Evolutionary conservation across 164 flowering plant species (phyloP).

Genomic region (Paratinospora sagittata): DNA sequence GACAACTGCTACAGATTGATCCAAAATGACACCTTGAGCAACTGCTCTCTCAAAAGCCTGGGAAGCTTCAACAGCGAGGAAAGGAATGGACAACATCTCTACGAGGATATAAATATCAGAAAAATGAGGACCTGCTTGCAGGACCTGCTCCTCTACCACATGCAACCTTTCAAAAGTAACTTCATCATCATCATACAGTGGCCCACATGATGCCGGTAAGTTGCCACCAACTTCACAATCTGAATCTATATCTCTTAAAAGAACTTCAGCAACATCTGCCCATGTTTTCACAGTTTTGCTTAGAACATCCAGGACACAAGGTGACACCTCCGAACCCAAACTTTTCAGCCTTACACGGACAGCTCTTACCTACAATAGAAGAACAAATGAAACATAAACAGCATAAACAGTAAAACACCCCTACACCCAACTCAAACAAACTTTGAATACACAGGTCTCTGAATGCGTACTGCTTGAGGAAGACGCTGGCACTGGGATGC

Average conservation of each 20-base stretch:
- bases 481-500: conserved; percentile 88
- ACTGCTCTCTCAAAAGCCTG: conserved; percentile 91
- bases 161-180: conserved; percentile 35
- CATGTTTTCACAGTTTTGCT: conserved; percentile 69
- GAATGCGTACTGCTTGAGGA: conserved; percentile 74
- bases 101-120: conserved; percentile 74
- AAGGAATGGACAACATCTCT: conserved; percentile 86
- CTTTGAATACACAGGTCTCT: not conserved
- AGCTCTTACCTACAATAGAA: conserved; percentile 61
- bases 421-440: not conserved
- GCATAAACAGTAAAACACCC: not conserved
- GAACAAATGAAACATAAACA: conserved; percentile 10
- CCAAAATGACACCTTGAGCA: conserved; percentile 58
- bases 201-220: conserved; percentile 32
- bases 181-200: conserved; percentile 49
- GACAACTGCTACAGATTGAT: conserved; percentile 69
- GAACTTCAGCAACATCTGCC: conserved; percentile 74
- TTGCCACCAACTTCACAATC: conserved; percentile 47
- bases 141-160: conserved; percentile 40
- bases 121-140: conserved; percentile 39
- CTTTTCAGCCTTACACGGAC: conserved; percentile 69
- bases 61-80: conserved; percentile 78
- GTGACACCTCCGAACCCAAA: conserved; percentile 74
- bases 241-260: conserved; percentile 72
- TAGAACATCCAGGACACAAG: conserved; percentile 70